Percentiles rank a stretch among this genome's conserved stretches.
Evolutionary conservation across 1,284 basidiomycete genomes (phyloP).

Genomic region (Trametes sp.): DNA sequence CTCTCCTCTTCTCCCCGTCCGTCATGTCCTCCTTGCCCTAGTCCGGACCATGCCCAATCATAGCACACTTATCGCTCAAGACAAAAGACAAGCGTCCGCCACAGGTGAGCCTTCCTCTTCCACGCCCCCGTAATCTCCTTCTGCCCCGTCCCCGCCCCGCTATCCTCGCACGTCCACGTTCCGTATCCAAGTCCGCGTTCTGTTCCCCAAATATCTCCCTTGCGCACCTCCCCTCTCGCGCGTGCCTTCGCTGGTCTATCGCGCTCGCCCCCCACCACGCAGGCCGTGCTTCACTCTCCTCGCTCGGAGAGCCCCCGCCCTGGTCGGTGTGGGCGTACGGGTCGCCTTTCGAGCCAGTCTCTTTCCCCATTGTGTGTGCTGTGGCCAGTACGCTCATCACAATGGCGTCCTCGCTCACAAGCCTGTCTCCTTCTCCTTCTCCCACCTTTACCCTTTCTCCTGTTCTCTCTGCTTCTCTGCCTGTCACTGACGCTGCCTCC

Average conservation of each 20-base stretch:
- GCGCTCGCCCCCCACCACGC: background rate
- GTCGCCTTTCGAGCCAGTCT: background rate
- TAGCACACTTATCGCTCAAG: background rate
- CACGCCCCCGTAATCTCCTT: slow-evolving; percentile 11
- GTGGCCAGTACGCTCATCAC: slow-evolving; percentile 10
- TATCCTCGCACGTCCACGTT: slow-evolving; percentile 7
- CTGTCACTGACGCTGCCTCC: slow-evolving; percentile 25
- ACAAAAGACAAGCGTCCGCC: slow-evolving; percentile 23
- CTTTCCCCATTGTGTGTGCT: slow-evolving; percentile 1
- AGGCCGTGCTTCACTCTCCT: background rate
- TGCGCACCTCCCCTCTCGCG: background rate
- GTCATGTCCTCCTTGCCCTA: slow-evolving; percentile 22
- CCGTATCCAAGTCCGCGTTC: slow-evolving; percentile 10
- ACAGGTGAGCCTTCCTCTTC: slow-evolving; percentile 23
- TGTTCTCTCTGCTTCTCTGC: slow-evolving; percentile 17
- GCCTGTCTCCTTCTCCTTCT: slow-evolving; percentile 11
- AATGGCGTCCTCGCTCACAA: slow-evolving; percentile 18
- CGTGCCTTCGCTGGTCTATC: background rate
- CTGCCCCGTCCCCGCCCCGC: slow-evolving; percentile 1
- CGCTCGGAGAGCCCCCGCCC: background rate
- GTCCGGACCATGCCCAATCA: slow-evolving; percentile 15
- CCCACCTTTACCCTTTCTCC: no score
- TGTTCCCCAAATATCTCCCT: slow-evolving; percentile 14
- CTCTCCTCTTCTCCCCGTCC: slow-evolving; percentile 16
- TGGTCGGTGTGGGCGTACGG: background rate